A percentile compares a stretch with the other conserved stretches of the same genome.
Evolutionary conservation across 495 filamentous ascomycete species (phyloP).

Genomic region (Xylaria scruposa): DNA sequence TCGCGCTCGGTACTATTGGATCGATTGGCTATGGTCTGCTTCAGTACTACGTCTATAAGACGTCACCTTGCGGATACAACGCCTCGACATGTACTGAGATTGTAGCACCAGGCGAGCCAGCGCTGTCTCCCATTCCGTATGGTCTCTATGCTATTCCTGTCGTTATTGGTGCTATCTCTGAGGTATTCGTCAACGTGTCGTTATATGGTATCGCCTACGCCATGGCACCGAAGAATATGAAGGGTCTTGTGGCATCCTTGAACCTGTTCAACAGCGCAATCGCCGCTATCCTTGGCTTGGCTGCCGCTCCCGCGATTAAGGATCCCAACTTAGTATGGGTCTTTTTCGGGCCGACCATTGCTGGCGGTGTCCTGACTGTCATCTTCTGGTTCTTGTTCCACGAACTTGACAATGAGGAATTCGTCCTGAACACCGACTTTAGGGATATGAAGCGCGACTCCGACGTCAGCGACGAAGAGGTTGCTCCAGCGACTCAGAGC

Average conservation of each 20-base stretch:
- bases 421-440: conserved; percentile 47
- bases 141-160: conserved; percentile 53
- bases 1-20: conserved; percentile 67
- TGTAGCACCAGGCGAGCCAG: conserved; percentile 45
- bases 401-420: conserved; percentile 54
- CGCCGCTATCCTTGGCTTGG: conserved; percentile 63
- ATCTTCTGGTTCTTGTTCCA: conserved; percentile 57
- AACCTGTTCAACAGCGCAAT: conserved; percentile 64
- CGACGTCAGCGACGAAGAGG: conserved; percentile 51
- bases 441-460: conserved; percentile 46
- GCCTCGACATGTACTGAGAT: conserved; percentile 48
- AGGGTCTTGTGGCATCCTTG: conserved; percentile 65
- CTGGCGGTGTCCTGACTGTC: conserved; percentile 47
- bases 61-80: conserved; percentile 54
- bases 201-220: conserved; percentile 75
- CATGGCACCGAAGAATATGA: conserved; percentile 70
- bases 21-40: conserved; percentile 69
- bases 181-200: conserved; percentile 73
- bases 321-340: conserved; percentile 67
- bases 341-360: conserved; percentile 57
- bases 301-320: conserved; percentile 60
- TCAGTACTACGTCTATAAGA: conserved; percentile 74
- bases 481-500: not conserved
- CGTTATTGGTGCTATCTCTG: conserved; percentile 62
- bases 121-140: conserved; percentile 51